phyloP scores from a whole-genome alignment of 768 basidiomycete genomes.

The Pleurotus platypus region DNA sequence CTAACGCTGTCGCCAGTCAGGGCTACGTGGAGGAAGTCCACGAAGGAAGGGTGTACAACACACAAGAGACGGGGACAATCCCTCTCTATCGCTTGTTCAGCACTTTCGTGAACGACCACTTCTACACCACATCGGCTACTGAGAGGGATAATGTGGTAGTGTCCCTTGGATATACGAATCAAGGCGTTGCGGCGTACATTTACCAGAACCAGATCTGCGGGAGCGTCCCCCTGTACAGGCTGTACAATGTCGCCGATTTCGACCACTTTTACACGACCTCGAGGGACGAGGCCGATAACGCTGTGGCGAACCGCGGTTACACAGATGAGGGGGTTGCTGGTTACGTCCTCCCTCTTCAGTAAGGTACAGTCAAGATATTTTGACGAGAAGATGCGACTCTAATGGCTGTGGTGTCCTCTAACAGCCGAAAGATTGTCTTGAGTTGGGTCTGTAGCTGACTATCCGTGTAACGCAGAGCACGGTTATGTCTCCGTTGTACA shows the following conservation, averaged over 20 bases:
- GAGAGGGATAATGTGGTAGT: conserved; percentile 4
- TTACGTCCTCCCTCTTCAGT: conserved; percentile 9
- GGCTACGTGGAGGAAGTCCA: not conserved
- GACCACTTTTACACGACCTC: conserved; percentile 1
- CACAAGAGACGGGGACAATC: conserved; percentile 6
- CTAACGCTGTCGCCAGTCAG: not conserved
- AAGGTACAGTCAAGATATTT: not conserved
- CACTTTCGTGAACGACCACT: not conserved
- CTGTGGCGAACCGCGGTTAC: conserved; percentile 3
- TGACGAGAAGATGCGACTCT: too few relatives aligned
- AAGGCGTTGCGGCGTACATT: not conserved
- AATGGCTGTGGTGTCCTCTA: too few relatives aligned
- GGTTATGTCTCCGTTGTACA: too few relatives aligned
- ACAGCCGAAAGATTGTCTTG: too few relatives aligned
- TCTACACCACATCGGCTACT: not conserved
- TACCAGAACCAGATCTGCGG: conserved; percentile 5
- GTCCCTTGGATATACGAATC: not conserved
- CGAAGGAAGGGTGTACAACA: conserved; percentile 3
- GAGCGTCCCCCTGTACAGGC: not conserved
- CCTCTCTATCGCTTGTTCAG: conserved; percentile 7
- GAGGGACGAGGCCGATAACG: not conserved
- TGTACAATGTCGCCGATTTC: not conserved
- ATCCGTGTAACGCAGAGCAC: too few relatives aligned
- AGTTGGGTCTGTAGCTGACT: too few relatives aligned
- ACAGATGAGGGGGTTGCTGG: conserved; percentile 5